Evolutionary conservation across 805 yeast species (phyloP).

Genomic region (Cyberlindnera euphorbiiphila): DNA sequence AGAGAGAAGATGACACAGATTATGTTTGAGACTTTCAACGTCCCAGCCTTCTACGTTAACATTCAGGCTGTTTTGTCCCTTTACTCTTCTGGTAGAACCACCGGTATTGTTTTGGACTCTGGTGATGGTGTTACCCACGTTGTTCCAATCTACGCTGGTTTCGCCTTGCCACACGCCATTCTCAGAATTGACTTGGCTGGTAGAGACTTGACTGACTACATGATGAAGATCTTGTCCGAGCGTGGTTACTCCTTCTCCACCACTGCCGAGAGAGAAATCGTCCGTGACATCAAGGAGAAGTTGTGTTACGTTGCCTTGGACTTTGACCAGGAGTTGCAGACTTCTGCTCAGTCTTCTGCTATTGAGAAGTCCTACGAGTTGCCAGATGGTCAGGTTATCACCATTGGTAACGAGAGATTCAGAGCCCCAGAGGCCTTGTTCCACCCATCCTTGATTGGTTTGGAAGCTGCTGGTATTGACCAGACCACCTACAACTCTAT

Average conservation of each 20-base stretch:
- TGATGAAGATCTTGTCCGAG: conserved; percentile 97
- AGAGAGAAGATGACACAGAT: conserved; percentile 99
- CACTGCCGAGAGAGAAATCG: conserved; percentile 98
- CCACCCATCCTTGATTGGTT: conserved; percentile 90
- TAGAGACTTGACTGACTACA: conserved; percentile 98
- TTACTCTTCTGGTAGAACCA: conserved; percentile 99
- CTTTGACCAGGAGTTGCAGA: conserved; percentile 99
- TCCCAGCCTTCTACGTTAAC: conserved; percentile 98
- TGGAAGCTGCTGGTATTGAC: conserved; percentile 98
- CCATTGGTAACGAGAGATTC: conserved; percentile 99
- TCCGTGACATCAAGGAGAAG: conserved; percentile 88
- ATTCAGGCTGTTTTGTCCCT: conserved; percentile 98
- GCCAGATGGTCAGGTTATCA: conserved; percentile 99
- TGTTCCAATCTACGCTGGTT: conserved; percentile 99
- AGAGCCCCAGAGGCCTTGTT: conserved; percentile 99
- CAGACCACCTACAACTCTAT: conserved; percentile 76
- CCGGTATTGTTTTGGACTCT: conserved; percentile 98
- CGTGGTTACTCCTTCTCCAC: conserved; percentile 99
- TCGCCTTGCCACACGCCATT: conserved; percentile 98
- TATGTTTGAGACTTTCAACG: conserved; percentile 98
- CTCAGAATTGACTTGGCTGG: conserved; percentile 99
- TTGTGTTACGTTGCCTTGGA: conserved; percentile 98
- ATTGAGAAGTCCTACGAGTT: conserved; percentile 98
- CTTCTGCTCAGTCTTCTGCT: conserved; percentile 96
- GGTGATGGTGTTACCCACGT: conserved; percentile 99